Conservation (phyloP, 2,329 filamentous ascomycete species). For the Orbilia quercus region DNA sequence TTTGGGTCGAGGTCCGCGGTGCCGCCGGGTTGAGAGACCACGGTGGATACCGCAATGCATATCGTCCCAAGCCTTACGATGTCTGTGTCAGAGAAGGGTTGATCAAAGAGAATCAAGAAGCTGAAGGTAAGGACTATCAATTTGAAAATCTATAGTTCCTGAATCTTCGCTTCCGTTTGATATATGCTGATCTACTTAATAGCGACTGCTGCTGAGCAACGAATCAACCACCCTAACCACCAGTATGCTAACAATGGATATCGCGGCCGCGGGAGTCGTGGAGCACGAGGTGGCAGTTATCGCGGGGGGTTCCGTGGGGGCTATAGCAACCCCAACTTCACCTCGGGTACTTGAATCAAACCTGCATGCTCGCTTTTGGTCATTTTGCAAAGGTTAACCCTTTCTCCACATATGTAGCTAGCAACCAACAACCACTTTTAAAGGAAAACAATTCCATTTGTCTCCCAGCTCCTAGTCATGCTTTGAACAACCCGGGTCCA, state of each 20-base stretch:
- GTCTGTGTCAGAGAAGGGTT: constrained; percentile 41
- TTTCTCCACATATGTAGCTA: constrained; percentile 34
- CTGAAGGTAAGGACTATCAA: constrained; percentile 43
- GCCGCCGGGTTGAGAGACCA: constrained; percentile 52
- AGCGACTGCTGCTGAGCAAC: constrained; percentile 33
- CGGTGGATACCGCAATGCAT: constrained; percentile 55
- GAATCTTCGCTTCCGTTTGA: too few relatives aligned
- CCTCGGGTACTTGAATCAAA: constrained; percentile 19
- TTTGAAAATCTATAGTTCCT: too few relatives aligned
- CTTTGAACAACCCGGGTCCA: constrained; percentile 19
- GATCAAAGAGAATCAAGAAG: constrained; percentile 54
- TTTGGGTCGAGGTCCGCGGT: constrained; percentile 55
- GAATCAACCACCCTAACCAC: constrained; percentile 33
- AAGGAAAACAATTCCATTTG: constrained; percentile 32
- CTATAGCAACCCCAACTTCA: constrained; percentile 24
- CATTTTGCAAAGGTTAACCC: not conserved
- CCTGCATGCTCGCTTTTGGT: not conserved
- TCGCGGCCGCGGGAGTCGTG: constrained; percentile 45
- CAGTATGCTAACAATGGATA: constrained; percentile 24
- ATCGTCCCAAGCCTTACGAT: constrained; percentile 50
- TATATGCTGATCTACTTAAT: too few relatives aligned
- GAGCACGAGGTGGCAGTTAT: constrained; percentile 27
- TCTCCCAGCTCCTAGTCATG: constrained; percentile 16
- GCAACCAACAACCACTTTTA: constrained; percentile 24
- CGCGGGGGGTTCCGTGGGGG: constrained; percentile 36